phyloP scores from a whole-genome alignment of 139 green algal genomes.

The Desmodesmus armatus region DNA sequence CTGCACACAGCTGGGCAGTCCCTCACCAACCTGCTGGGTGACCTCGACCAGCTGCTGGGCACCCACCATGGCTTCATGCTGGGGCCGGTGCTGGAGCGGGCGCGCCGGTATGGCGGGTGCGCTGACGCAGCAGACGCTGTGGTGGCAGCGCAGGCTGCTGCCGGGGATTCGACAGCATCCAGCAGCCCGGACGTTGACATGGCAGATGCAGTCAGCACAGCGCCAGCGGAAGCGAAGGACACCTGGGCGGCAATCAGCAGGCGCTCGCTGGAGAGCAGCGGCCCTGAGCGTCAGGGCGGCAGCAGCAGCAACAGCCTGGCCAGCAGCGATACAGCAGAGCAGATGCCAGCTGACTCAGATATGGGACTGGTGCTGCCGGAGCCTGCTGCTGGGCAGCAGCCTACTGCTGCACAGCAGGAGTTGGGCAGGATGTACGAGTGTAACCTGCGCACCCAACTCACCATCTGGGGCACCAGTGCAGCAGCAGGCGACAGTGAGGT shows the following conservation, averaged over 20 bases:
- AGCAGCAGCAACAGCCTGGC: background rate
- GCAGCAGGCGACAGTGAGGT: constrained; percentile 45
- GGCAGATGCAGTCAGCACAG: background rate
- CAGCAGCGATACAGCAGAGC: constrained; percentile 7
- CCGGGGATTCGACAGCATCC: too few relatives aligned
- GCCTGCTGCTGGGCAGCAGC: background rate
- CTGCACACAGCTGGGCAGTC: background rate
- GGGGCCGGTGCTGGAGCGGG: constrained; percentile 45
- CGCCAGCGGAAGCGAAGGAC: background rate
- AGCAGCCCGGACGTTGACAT: too few relatives aligned
- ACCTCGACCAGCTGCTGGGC: constrained; percentile 58
- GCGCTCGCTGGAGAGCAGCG: background rate
- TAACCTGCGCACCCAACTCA: constrained; percentile 61
- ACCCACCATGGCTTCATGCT: constrained; percentile 59
- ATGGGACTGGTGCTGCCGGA: background rate
- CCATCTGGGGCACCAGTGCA: constrained; percentile 49
- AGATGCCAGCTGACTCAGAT: background rate
- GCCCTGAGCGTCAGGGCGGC: background rate
- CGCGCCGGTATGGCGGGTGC: constrained; percentile 8
- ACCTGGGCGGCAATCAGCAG: too few relatives aligned
- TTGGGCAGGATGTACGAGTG: constrained; percentile 48
- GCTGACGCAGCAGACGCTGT: too few relatives aligned
- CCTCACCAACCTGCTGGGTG: constrained; percentile 53
- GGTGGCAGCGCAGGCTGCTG: too few relatives aligned
- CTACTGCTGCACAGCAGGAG: constrained; percentile 23